Base-by-base conservation (phyloP, 2,329 filamentous ascomycete species). In the Colletotrichum tamarilloi region DNA sequence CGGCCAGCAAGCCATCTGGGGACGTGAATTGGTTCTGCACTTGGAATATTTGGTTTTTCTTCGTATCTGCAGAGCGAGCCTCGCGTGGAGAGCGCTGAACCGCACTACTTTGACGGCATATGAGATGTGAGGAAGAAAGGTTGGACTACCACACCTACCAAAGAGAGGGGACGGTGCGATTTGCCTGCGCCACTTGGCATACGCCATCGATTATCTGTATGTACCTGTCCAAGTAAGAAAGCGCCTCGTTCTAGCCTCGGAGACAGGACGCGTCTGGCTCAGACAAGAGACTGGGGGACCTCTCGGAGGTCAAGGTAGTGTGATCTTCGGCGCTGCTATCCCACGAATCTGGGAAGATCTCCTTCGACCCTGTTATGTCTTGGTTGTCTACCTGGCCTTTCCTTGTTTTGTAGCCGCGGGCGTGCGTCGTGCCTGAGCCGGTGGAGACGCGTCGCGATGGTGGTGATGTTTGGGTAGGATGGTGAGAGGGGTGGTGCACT, bases 371-470 rank as follows among this genome's bases (percentile, higher is more conserved):
- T 56, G 42, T 59, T 24, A 55, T 72, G 66, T 72, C 69, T 72
- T 59, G 53, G 26, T 12, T 52, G 42, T 28, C 57, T 28, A 35
- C 12, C 66, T 69, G 16, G 30, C 65, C 30, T 59, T 46, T 59
- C 24, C 42, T 63, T 68, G 38, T 30, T 32, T 64, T 55, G 42
- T 19, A 12, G 1, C 52, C 32, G 30, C 38, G 53, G 38, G 53
- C 58, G 53, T 69, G 66, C 69, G 52, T 56, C 53, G 69, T 72
- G 59, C 69, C 66, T 72, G 69, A n/a, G 19, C 58, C 28, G 32
- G 55, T 49, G 65, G 59, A 53, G 53, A 72, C 69, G 66, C 69
- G 66, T 69, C 69, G 69, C 53, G 63, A 58, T 49, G 67, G 49
- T 68, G 59, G 59, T 73, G 66, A 74, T 72, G 71, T 59, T 67